Conservation (phyloP, 306 rosid species). For the Arachis hypogaea region DNA sequence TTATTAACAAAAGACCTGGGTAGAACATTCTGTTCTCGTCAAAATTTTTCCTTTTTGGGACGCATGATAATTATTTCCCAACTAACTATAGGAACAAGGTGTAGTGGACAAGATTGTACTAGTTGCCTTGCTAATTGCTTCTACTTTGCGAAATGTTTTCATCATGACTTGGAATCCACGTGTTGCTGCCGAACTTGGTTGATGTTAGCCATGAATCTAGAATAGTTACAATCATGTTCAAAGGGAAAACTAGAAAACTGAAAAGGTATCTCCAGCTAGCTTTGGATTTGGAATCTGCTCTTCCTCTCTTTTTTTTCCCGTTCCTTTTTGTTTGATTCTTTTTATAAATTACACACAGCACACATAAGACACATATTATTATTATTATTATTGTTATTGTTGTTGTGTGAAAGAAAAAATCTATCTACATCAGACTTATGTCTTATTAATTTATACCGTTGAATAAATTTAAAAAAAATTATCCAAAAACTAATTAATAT, state of each 20-base stretch:
- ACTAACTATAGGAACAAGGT: not conserved
- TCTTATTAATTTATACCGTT: too few relatives aligned
- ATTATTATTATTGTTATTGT: too few relatives aligned
- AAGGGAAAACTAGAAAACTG: not conserved
- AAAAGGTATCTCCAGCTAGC: too few relatives aligned
- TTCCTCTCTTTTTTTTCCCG: too few relatives aligned
- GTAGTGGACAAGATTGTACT: conserved; percentile 2
- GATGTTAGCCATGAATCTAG: not conserved
- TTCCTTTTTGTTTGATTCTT: too few relatives aligned
- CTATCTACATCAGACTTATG: too few relatives aligned
- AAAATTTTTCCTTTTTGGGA: conserved; percentile 1
- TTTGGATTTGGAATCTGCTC: too few relatives aligned
- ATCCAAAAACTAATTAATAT: too few relatives aligned
- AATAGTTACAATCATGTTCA: not conserved
- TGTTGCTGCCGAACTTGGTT: conserved; percentile 21
- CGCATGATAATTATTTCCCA: not conserved
- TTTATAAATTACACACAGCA: too few relatives aligned
- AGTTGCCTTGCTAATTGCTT: not conserved
- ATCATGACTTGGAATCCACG: conserved; percentile 4
- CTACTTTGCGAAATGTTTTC: not conserved
- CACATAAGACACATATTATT: too few relatives aligned
- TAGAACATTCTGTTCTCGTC: conserved; percentile 25
- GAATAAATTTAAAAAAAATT: too few relatives aligned
- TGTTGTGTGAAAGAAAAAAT: too few relatives aligned
- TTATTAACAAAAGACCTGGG: not conserved